A percentile compares a stretch with the other conserved stretches of the same genome.
Conservation (phyloP, 2,329 filamentous ascomycete genomes). For the Talaromyces sp. region DNA sequence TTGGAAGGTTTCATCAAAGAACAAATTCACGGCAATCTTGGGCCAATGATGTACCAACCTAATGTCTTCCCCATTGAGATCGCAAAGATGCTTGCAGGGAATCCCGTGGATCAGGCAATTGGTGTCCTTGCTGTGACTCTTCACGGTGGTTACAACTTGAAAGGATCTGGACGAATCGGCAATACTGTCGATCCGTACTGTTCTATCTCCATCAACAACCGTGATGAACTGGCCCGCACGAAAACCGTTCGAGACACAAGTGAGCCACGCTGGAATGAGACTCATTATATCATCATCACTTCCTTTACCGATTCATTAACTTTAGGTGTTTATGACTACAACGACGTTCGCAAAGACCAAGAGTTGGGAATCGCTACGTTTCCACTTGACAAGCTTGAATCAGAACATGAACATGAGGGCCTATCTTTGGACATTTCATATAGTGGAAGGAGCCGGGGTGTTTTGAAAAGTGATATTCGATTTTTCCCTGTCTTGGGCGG, state of each 20-base stretch:
- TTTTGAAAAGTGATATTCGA: conserved; percentile 75
- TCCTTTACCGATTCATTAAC: conserved; percentile 86
- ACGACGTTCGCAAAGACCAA: conserved; percentile 94
- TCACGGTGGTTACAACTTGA: conserved; percentile 85
- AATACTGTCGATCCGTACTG: conserved; percentile 90
- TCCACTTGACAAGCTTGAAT: conserved; percentile 74
- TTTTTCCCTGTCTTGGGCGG: conserved; percentile 92
- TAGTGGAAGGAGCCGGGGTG: conserved; percentile 78
- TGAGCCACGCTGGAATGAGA: conserved; percentile 94
- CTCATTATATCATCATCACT: conserved; percentile 89
- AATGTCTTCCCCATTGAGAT: conserved; percentile 99
- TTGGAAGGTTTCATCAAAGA: conserved; percentile 92
- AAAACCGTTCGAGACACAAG: conserved; percentile 81
- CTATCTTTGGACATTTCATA: conserved; percentile 77
- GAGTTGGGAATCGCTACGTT: conserved; percentile 87
- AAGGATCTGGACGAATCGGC: conserved; percentile 91
- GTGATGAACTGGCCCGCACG: conserved; percentile 77
- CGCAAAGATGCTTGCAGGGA: conserved; percentile 94
- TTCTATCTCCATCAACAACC: conserved; percentile 77
- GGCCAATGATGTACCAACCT: conserved; percentile 96
- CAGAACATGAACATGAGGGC: conserved; percentile 75
- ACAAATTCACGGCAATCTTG: conserved; percentile 89
- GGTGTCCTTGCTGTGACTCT: conserved; percentile 89
- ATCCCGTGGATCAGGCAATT: conserved; percentile 90
- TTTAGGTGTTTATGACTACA: conserved; percentile 84